A percentile compares a stretch with the other conserved stretches of the same genome.
Conservation (phyloP, 495 filamentous ascomycete species). For the Tuber microsphaerosporum region DNA sequence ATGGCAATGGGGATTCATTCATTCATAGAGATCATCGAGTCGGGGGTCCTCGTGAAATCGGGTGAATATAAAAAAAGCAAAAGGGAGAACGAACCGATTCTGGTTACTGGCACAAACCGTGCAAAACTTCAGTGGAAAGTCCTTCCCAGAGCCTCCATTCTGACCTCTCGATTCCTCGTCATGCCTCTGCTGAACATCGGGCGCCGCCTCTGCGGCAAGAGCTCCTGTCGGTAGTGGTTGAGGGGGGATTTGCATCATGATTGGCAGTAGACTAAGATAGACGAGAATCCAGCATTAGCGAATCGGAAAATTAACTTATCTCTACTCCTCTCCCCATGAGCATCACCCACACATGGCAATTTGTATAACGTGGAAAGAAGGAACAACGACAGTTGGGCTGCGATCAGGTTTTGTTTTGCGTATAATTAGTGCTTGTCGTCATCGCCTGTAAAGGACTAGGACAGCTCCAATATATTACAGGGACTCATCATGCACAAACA, state of each 20-base stretch:
- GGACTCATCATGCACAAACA: conserved; percentile 52
- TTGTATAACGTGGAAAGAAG: conserved; percentile 12
- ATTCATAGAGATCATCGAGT: conserved; percentile 1
- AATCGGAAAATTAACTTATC: neutral
- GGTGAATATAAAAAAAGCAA: neutral
- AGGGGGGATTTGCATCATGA: conserved; percentile 27
- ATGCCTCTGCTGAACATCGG: neutral
- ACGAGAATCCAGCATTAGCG: conserved; percentile 1
- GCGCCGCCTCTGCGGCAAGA: neutral
- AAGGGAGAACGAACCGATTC: conserved; percentile 59
- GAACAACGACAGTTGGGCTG: conserved; percentile 41
- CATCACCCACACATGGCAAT: conserved; percentile 12
- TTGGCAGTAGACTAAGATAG: conserved; percentile 9
- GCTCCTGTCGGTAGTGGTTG: conserved; percentile 12
- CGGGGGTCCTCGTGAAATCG: neutral
- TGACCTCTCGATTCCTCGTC: neutral
- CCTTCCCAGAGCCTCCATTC: conserved; percentile 31
- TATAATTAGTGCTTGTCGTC: conserved; percentile 49
- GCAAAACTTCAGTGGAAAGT: conserved; percentile 87
- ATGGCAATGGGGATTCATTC: neutral
- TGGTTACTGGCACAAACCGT: conserved; percentile 97
- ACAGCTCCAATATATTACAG: conserved; percentile 91
- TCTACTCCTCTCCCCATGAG: conserved; percentile 24
- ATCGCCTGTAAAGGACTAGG: conserved; percentile 55
- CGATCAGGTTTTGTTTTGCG: conserved; percentile 50